A percentile compares a stretch with the other conserved stretches of the same genome.
phyloP scores from a whole-genome alignment of 108 stramenopile genomes.

The Ochromonas danica region DNA sequence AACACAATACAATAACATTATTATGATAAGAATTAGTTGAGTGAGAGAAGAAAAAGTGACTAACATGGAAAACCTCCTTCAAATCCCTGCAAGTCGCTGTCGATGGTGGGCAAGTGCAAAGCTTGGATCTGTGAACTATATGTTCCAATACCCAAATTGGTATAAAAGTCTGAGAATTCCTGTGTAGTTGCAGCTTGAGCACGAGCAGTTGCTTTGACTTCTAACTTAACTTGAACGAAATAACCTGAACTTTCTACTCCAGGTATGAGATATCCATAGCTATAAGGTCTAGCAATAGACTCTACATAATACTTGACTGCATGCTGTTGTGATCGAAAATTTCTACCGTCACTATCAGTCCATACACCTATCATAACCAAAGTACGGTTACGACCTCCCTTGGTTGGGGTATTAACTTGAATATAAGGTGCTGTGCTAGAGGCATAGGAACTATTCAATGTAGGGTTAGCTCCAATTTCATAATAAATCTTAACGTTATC shows the following conservation, averaged over 20 bases:
- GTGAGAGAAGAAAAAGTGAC: neutral
- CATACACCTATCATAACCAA: neutral
- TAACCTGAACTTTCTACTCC: conserved; percentile 27
- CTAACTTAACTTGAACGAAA: neutral
- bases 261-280: conserved; percentile 29
- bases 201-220: neutral
- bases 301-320: neutral
- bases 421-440: neutral
- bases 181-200: conserved; percentile 25
- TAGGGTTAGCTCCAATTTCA: neutral
- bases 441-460: conserved; percentile 1
- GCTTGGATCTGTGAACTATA: conserved; percentile 14
- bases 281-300: neutral
- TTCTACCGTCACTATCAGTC: neutral
- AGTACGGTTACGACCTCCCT: neutral
- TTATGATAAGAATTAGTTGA: neutral
- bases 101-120: conserved; percentile 47
- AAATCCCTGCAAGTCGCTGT: conserved; percentile 54
- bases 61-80: conserved; percentile 48
- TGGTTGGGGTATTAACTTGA: neutral
- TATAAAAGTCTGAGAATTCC: conserved; percentile 24
- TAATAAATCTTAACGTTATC: neutral
- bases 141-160: conserved; percentile 28
- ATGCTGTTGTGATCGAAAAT: neutral
- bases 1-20: neutral